phyloP scores from a whole-genome alignment of 768 basidiomycete species.

The Rhizopogon rudus region DNA sequence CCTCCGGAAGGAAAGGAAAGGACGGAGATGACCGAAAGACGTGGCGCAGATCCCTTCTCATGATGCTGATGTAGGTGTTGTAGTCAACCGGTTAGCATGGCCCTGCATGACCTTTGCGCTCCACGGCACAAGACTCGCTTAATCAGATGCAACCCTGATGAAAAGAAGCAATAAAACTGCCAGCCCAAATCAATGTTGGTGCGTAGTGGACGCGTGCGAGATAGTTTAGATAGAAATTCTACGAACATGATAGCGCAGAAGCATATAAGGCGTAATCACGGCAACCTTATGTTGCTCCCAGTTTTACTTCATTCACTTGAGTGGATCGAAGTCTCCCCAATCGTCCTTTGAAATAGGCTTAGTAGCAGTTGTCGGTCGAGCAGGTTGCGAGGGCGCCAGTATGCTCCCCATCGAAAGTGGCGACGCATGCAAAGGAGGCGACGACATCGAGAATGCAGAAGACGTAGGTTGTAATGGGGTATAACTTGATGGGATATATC shows the following conservation, averaged over 20 bases:
- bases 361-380: slow-evolving; percentile 33
- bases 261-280: background rate
- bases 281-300: background rate
- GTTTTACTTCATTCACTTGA: slow-evolving; percentile 14
- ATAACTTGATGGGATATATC: slow-evolving; percentile 12
- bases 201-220: background rate
- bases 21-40: slow-evolving; percentile 12
- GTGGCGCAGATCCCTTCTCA: background rate
- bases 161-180: too few relatives aligned
- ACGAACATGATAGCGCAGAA: background rate
- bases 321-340: slow-evolving; percentile 82
- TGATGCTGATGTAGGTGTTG: background rate
- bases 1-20: slow-evolving; percentile 46
- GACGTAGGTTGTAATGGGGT: slow-evolving; percentile 13
- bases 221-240: background rate
- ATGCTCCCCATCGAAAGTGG: slow-evolving; percentile 42
- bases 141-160: too few relatives aligned
- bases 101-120: too few relatives aligned
- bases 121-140: too few relatives aligned
- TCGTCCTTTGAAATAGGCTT: slow-evolving; percentile 58
- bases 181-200: too few relatives aligned
- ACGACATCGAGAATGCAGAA: slow-evolving; percentile 19
- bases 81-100: too few relatives aligned
- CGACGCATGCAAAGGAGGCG: slow-evolving; percentile 26
- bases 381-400: slow-evolving; percentile 54